Base-by-base conservation (phyloP, 2,329 filamentous ascomycete genomes). In the Phialophora tarda region DNA sequence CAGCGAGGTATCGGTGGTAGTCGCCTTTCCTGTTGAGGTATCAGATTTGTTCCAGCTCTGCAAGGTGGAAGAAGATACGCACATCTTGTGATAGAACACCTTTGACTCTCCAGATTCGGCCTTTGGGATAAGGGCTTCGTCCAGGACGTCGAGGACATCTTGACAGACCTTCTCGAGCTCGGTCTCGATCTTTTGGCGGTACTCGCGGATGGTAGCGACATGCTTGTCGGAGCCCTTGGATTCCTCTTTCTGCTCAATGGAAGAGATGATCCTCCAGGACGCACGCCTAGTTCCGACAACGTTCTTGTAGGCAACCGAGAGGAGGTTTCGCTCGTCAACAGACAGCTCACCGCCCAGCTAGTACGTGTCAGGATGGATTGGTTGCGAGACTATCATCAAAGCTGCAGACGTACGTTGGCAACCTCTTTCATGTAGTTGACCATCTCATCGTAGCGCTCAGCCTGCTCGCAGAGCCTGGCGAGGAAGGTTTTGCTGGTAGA, bases 1-100 rank as follows among this genome's bases (percentile, higher is more conserved):
- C 92, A 78, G 92, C 92, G 74, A 96, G 89, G 82, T 96, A 96
- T 77, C 92, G 92, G 87, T 96, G 92, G 84, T 96, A 96, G 81
- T 96, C 92, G 83, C 92, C 93, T 89, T 96, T 96, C 92, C 92
- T 96, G 75, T 77, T 73, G 70, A 58, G 48, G 30, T 32, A 51
- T 70, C 61, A 72, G 64, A 50, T 62, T 64, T 34, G 34, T 50
- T 64, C 44, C 67, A 56, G 28, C 44, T 47, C 17, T 44, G n/a
- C 4, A 34, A 4, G 51, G 14, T 11, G 23, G n/a, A 17, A 34
- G 14, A 34, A 23, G 14, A 44, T 28, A 62, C 91, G 76, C 85
- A 97, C 94, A 98, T 98, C 89, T 98, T 98, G 90, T 97, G 93
- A 86, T 98, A 98, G 84, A 98, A 98, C 80, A 98, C 94, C 89